These are phyloP conservation scores for Hypoxylon sp. DNA, from an alignment of 2,329 filamentous ascomycete species.

Conservation along the genomic window DNA sequence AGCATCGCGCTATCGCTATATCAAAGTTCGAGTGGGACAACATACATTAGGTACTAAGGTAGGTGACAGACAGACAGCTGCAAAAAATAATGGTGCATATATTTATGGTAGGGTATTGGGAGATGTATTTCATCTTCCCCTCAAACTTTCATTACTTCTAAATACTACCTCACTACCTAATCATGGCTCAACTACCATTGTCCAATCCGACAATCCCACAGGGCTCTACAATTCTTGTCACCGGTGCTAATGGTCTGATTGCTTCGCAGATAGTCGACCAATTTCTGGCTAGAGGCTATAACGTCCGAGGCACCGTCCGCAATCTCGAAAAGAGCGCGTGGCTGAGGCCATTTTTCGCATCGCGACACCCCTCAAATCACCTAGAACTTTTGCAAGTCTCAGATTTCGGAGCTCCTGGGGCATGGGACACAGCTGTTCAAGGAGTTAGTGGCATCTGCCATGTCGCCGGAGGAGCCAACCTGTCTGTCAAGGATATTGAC, in stretches of 20 bases:
- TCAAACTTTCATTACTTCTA: background rate
- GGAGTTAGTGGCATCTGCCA: conserved; percentile 51
- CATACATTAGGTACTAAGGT: background rate
- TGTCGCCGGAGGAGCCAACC: conserved; percentile 46
- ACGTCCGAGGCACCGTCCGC: conserved; percentile 62
- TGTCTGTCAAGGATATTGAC: conserved; percentile 48
- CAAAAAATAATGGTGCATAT: background rate
- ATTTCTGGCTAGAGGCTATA: conserved; percentile 58
- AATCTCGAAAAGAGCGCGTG: conserved; percentile 54
- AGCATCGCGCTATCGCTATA: too few species aligned
- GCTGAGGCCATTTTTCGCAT: conserved; percentile 48
- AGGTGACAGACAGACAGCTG: background rate
- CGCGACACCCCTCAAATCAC: conserved; percentile 47
- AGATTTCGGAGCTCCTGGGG: conserved; percentile 47
- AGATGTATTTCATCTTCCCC: background rate
- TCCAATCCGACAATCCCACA: conserved; percentile 35
- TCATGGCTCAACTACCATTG: conserved; percentile 26
- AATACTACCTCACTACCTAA: background rate
- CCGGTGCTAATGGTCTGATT: conserved; percentile 60
- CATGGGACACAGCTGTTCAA: conserved; percentile 48
- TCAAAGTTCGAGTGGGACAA: too few species aligned
- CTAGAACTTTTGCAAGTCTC: conserved; percentile 53
- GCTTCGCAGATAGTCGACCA: conserved; percentile 59
- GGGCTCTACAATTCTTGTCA: conserved; percentile 58
- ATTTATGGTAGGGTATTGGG: background rate